phyloP scores from a whole-genome alignment of 2,329 filamentous ascomycete species.

The Apiospora pterosperma region DNA sequence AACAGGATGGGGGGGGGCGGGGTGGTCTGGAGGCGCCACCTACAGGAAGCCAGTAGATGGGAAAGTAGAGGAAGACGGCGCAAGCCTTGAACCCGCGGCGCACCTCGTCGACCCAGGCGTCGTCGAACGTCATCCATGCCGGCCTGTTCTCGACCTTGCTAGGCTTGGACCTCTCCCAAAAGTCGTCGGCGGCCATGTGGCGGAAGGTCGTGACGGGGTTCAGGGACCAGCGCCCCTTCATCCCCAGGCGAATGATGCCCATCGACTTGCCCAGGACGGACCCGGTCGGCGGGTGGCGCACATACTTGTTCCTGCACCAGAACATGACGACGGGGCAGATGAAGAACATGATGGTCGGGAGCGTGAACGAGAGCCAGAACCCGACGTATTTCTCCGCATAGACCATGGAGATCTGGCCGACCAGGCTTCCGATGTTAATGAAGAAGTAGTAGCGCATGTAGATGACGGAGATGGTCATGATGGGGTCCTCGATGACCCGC shows the following conservation, averaged over 20 bases:
- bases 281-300: slow-evolving; percentile 46
- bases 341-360: slow-evolving; percentile 65
- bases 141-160: slow-evolving; percentile 56
- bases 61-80: slow-evolving; percentile 69
- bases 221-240: slow-evolving; percentile 60
- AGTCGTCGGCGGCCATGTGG: slow-evolving; percentile 38
- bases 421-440: slow-evolving; percentile 64
- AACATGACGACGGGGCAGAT: slow-evolving; percentile 58
- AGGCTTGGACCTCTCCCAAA: slow-evolving; percentile 70
- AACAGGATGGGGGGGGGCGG: background rate
- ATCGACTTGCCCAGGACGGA: slow-evolving; percentile 53
- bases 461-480: slow-evolving; percentile 53
- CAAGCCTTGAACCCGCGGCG: slow-evolving; percentile 66
- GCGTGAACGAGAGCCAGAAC: slow-evolving; percentile 68
- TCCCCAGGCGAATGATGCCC: slow-evolving; percentile 55
- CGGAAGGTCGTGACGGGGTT: slow-evolving; percentile 46
- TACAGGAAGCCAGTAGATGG: slow-evolving; percentile 54
- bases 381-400: slow-evolving; percentile 74
- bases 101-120: slow-evolving; percentile 79
- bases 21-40: background rate
- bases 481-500: slow-evolving; percentile 58
- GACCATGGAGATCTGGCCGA: slow-evolving; percentile 62
- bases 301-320: slow-evolving; percentile 58
- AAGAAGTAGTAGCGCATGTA: slow-evolving; percentile 65
- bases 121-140: slow-evolving; percentile 77